phyloP scores from a whole-genome alignment of 495 filamentous ascomycete genomes.

The Glarea lozoyensis region DNA sequence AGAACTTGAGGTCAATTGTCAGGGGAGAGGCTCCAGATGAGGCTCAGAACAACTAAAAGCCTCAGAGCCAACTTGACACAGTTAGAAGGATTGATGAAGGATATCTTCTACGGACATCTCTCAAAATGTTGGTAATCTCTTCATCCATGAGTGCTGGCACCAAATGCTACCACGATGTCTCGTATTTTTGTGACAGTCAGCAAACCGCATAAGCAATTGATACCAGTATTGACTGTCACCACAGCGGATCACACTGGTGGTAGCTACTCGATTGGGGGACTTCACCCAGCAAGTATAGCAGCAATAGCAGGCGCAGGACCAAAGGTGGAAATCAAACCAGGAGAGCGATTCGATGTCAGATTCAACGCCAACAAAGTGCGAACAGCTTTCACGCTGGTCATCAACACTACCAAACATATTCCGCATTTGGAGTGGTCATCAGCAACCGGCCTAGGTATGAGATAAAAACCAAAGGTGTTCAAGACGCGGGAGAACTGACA shows the following conservation, averaged over 20 bases:
- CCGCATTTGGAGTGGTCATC: constrained; percentile 1
- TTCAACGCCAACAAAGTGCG: not conserved
- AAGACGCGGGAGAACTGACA: not conserved
- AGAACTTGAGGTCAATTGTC: too few relatives aligned
- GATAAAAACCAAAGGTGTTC: not conserved
- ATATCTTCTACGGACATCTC: too few relatives aligned
- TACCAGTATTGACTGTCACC: not conserved
- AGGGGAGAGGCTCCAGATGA: too few relatives aligned
- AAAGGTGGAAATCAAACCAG: not conserved
- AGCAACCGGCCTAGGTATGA: not conserved
- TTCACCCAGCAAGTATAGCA: not conserved
- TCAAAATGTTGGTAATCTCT: too few relatives aligned
- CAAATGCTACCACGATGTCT: too few relatives aligned
- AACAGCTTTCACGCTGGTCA: not conserved
- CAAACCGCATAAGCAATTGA: too few relatives aligned
- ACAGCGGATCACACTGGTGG: not conserved
- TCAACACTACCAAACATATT: not conserved
- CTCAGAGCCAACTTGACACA: too few relatives aligned
- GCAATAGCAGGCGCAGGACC: not conserved
- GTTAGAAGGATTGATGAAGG: too few relatives aligned
- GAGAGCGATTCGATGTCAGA: not conserved
- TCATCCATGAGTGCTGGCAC: too few relatives aligned
- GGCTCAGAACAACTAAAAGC: too few relatives aligned
- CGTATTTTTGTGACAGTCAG: too few relatives aligned
- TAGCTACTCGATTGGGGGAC: not conserved